A percentile compares a stretch with the other conserved stretches of the same genome.
Evolutionary conservation across 1,284 basidiomycete genomes (phyloP).

Genomic region (Ceratobasidium sp.): DNA sequence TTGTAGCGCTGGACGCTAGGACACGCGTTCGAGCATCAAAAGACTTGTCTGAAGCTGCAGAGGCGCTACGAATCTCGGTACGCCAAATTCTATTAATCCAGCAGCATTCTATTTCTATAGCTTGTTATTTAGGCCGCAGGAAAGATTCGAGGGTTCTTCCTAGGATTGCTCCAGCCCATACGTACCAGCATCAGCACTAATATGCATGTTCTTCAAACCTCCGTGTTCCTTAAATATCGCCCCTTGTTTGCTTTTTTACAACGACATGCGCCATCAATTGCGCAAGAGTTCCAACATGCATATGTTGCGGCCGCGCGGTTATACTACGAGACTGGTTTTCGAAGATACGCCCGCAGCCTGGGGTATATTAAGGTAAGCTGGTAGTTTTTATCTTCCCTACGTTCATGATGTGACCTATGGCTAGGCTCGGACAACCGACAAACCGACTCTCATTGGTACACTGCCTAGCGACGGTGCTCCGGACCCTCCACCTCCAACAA

Average conservation of each 20-base stretch:
- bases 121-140: conserved; percentile 73
- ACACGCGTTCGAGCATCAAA: conserved; percentile 85
- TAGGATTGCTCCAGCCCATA: conserved; percentile 84
- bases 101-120: not conserved
- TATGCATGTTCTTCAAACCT: conserved; percentile 91
- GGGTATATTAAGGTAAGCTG: conserved; percentile 74
- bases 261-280: conserved; percentile 82
- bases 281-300: conserved; percentile 88
- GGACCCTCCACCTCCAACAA: conserved; percentile 58
- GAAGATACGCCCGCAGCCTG: conserved; percentile 87
- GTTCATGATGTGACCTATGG: not conserved
- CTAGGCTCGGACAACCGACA: conserved; percentile 71
- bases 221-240: conserved; percentile 85
- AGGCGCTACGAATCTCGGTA: conserved; percentile 87
- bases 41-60: conserved; percentile 82
- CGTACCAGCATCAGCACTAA: conserved; percentile 88
- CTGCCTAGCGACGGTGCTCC: conserved; percentile 54
- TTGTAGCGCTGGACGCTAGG: conserved; percentile 74
- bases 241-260: conserved; percentile 88
- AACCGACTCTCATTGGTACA: conserved; percentile 66
- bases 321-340: conserved; percentile 96
- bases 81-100: too few species aligned
- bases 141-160: conserved; percentile 89
- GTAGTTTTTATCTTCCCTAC: not conserved
- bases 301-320: conserved; percentile 86